Conservation (phyloP, 2,329 filamentous ascomycete genomes). For the Pyricularia sp. region DNA sequence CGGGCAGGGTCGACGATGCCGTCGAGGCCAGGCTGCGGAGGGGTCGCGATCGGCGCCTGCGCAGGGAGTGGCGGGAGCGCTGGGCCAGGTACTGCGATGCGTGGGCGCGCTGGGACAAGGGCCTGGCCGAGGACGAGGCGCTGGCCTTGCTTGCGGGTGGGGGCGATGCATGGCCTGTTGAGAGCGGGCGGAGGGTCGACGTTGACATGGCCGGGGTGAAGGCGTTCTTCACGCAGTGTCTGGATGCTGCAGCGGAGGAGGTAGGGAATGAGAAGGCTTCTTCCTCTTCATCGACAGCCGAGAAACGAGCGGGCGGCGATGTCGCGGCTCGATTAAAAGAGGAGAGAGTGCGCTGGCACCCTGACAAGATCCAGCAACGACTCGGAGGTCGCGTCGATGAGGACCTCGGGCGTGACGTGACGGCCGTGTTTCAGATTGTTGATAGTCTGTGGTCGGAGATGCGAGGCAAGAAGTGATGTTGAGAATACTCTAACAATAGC, state of each 20-base stretch:
- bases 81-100: slow-evolving; percentile 57
- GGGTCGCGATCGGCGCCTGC: slow-evolving; percentile 52
- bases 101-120: slow-evolving; percentile 51
- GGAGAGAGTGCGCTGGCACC: slow-evolving; percentile 91
- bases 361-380: slow-evolving; percentile 91
- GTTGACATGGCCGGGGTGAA: slow-evolving; percentile 49
- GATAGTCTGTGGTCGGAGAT: slow-evolving; percentile 69
- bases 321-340: slow-evolving; percentile 55
- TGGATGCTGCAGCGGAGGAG: slow-evolving; percentile 10
- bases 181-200: slow-evolving; percentile 46
- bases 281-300: background rate
- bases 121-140: slow-evolving; percentile 12
- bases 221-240: slow-evolving; percentile 51
- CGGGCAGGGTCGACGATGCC: slow-evolving; percentile 42
- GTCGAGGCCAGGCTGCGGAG: slow-evolving; percentile 61
- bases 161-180: slow-evolving; percentile 57
- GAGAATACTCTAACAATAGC: background rate
- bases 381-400: slow-evolving; percentile 63
- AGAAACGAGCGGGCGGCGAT: slow-evolving; percentile 11
- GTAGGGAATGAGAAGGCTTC: background rate
- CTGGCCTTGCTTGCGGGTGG: background rate
- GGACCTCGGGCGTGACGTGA: slow-evolving; percentile 67
- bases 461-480: slow-evolving; percentile 23
- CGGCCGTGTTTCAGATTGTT: slow-evolving; percentile 83
- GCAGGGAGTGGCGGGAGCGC: slow-evolving; percentile 42